These are phyloP conservation scores for Osmanthus fragrans DNA, from an alignment of 257 asterid genomes.

Conservation along the genomic window DNA sequence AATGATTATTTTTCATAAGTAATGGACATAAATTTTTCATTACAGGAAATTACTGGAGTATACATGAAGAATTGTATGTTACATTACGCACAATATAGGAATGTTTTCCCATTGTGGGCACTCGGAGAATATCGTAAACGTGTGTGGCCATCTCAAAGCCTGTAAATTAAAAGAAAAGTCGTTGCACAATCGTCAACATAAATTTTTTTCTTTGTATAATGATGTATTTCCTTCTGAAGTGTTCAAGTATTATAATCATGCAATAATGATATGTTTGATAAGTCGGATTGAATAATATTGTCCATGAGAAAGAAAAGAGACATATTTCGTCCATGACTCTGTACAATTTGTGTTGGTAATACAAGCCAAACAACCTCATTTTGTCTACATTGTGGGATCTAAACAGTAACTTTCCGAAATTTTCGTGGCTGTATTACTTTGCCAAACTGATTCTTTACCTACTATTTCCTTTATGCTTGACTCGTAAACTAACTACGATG, in stretches of 20 bases:
- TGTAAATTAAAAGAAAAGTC: conserved; percentile 19
- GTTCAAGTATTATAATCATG: neutral
- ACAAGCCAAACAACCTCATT: neutral
- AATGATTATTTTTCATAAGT: neutral
- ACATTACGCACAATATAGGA: conserved; percentile 67
- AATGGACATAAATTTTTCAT: neutral
- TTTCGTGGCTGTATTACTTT: too few relatives aligned
- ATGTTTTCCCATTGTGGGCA: conserved; percentile 74
- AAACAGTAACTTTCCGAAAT: neutral
- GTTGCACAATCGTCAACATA: neutral
- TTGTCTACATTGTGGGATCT: neutral
- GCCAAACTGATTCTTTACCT: too few relatives aligned
- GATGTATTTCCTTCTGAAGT: neutral
- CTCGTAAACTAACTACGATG: neutral
- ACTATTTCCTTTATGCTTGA: neutral
- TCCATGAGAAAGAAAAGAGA: neutral
- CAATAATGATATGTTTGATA: neutral
- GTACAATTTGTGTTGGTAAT: neutral
- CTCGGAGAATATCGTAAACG: conserved; percentile 77
- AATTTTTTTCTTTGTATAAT: neutral
- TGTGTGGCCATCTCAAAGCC: conserved; percentile 45
- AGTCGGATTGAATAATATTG: neutral
- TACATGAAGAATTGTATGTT: conserved; percentile 82
- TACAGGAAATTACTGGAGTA: conserved; percentile 70
- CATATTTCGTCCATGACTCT: neutral